A percentile compares a stretch with the other conserved stretches of the same genome.
Evolutionary conservation across 768 basidiomycete genomes (phyloP).

Genomic region (Xerocomus brunneocitrinus): DNA sequence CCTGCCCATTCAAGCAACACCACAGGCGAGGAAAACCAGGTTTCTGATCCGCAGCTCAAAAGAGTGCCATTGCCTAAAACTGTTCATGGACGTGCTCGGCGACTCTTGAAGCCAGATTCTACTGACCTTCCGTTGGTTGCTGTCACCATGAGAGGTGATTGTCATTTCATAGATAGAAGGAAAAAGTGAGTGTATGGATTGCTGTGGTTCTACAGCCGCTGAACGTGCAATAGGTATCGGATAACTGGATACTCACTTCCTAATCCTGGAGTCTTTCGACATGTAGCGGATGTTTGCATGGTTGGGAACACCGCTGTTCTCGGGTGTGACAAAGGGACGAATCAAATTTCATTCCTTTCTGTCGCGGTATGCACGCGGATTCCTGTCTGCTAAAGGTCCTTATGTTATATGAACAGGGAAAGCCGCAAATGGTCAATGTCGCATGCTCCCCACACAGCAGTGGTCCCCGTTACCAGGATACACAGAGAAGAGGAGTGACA

Average conservation of each 20-base stretch:
- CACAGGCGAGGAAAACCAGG: constrained; percentile 12
- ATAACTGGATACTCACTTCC: constrained; percentile 37
- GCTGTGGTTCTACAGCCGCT: constrained; percentile 7
- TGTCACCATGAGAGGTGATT: constrained; percentile 43
- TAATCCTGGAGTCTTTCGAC: constrained; percentile 32
- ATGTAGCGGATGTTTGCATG: constrained; percentile 45
- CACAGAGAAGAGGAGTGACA: constrained; percentile 33
- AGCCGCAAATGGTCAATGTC: constrained; percentile 31
- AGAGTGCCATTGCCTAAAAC: constrained; percentile 32
- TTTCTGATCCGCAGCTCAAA: constrained; percentile 22
- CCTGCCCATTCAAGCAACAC: constrained; percentile 13
- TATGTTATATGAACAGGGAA: constrained; percentile 26
- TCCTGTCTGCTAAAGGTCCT: constrained; percentile 22
- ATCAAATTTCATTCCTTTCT: constrained; percentile 40
- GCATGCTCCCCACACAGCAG: constrained; percentile 31
- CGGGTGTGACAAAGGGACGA: constrained; percentile 39
- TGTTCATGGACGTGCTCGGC: constrained; percentile 28
- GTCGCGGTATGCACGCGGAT: constrained; percentile 30
- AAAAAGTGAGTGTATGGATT: constrained; percentile 24
- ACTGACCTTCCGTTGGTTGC: constrained; percentile 35
- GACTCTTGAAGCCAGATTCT: constrained; percentile 28
- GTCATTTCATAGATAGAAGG: constrained; percentile 39
- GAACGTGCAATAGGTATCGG: constrained; percentile 29
- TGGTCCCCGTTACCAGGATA: constrained; percentile 22
- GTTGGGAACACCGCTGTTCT: constrained; percentile 39